Conservation (phyloP, 2,329 filamentous ascomycete species). For the Incumbomyces lentus region DNA sequence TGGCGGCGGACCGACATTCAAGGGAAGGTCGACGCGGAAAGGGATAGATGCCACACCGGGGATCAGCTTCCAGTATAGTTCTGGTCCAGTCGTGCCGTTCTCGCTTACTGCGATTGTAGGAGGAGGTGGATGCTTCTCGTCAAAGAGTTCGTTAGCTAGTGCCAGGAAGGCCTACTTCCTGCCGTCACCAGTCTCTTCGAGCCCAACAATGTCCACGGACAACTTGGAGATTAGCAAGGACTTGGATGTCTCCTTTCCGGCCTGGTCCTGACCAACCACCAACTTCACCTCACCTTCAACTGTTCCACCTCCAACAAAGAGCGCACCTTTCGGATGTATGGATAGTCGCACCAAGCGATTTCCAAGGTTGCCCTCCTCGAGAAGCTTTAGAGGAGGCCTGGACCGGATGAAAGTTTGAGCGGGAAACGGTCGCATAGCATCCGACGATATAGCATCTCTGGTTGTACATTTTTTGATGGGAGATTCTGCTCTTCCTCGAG, state of each 20-base stretch:
- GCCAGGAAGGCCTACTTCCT: constrained; percentile 41
- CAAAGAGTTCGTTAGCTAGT: constrained; percentile 42
- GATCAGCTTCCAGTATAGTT: constrained; percentile 38
- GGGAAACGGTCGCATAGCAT: constrained; percentile 31
- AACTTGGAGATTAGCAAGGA: constrained; percentile 39
- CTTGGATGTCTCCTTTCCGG: constrained; percentile 27
- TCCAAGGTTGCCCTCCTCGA: constrained; percentile 39
- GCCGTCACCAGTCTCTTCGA: constrained; percentile 40
- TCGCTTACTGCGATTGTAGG: constrained; percentile 39
- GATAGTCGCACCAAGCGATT: constrained; percentile 41
- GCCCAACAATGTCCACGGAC: constrained; percentile 42
- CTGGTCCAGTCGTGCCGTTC: constrained; percentile 22
- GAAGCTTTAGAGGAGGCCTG: constrained; percentile 36
- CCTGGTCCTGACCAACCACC: constrained; percentile 36
- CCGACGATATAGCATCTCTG: constrained; percentile 34
- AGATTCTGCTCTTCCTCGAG: constrained; percentile 37
- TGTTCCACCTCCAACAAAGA: constrained; percentile 47
- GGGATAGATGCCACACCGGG: constrained; percentile 39
- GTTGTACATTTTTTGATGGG: constrained; percentile 37
- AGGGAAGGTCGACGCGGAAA: constrained; percentile 43
- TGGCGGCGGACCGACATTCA: constrained; percentile 45
- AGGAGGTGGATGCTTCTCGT: constrained; percentile 41
- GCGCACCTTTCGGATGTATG: constrained; percentile 39
- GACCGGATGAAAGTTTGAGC: constrained; percentile 41
- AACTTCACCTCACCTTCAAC: constrained; percentile 42